Evolutionary conservation across 2,329 filamentous ascomycete species (phyloP).

Genomic region (Pseudogymnoascus sp.): DNA sequence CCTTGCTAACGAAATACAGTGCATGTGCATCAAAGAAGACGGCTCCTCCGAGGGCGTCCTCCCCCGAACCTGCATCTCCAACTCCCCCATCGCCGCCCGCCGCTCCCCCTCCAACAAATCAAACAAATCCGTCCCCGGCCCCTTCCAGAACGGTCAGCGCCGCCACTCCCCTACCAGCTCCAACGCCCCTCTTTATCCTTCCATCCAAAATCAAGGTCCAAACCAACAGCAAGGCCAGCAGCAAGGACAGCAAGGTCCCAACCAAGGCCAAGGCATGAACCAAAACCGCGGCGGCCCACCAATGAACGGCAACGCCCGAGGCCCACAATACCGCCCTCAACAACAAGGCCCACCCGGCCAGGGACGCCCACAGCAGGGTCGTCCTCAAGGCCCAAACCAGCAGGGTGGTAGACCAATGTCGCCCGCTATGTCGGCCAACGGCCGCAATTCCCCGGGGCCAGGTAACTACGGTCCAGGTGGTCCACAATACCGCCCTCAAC

Average conservation of each 20-base stretch:
- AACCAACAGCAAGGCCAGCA: not conserved
- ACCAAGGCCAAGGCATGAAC: not conserved
- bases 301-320: not conserved
- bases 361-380: constrained; percentile 27
- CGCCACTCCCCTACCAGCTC: constrained; percentile 27
- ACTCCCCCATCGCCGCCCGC: constrained; percentile 73
- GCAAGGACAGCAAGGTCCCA: not conserved
- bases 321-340: not conserved
- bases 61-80: constrained; percentile 87
- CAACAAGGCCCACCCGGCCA: not conserved
- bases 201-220: not conserved
- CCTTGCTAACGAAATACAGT: constrained; percentile 44
- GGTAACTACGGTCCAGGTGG: not conserved
- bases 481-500: constrained; percentile 15
- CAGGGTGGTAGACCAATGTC: constrained; percentile 18
- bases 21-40: constrained; percentile 85
- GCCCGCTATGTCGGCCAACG: constrained; percentile 18
- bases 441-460: not conserved
- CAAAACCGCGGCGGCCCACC: not conserved
- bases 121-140: not conserved
- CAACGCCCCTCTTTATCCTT: not conserved
- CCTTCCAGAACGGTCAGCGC: not conserved
- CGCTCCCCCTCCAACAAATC: constrained; percentile 33
- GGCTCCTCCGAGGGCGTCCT: constrained; percentile 88
- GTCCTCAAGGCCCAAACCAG: constrained; percentile 23